Conservation (phyloP, 257 asterid genomes). For the Capsicum pubescens region DNA sequence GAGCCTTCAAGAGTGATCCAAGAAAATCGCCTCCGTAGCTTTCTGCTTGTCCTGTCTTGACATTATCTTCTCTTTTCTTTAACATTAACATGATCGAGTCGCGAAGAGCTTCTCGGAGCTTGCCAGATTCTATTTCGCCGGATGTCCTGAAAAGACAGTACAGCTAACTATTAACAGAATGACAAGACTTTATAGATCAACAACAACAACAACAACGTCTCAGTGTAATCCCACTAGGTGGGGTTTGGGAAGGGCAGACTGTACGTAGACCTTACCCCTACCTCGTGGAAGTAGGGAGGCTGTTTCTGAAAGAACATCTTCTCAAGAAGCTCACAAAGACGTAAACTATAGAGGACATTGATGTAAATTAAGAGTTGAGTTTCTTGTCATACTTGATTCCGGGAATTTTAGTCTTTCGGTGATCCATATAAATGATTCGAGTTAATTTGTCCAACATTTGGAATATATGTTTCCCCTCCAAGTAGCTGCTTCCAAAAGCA, state of each 20-base stretch:
- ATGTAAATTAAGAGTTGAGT: not conserved
- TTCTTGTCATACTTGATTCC: constrained; percentile 42
- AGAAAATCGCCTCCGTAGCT: constrained; percentile 51
- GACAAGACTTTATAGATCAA: not conserved
- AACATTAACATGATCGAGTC: constrained; percentile 50
- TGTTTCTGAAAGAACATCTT: too few species aligned
- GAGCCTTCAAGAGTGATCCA: constrained; percentile 51
- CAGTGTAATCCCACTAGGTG: too few species aligned
- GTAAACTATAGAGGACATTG: too few species aligned
- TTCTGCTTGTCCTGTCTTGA: constrained; percentile 32
- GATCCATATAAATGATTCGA: constrained; percentile 42
- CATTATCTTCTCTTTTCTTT: constrained; percentile 41
- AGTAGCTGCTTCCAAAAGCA: constrained; percentile 71
- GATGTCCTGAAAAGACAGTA: constrained; percentile 37
- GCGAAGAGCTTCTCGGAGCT: constrained; percentile 48
- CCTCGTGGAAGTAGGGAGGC: too few species aligned
- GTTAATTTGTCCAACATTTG: constrained; percentile 59
- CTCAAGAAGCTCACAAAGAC: too few species aligned
- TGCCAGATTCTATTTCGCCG: constrained; percentile 63
- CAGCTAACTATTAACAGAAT: constrained; percentile 8
- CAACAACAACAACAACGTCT: too few species aligned
- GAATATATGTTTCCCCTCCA: constrained; percentile 68
- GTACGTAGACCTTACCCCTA: too few species aligned
- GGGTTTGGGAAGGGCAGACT: too few species aligned
- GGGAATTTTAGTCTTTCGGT: constrained; percentile 49